A percentile compares a stretch with the other conserved stretches of the same genome.
Conservation (phyloP, 2,329 filamentous ascomycete species). For the Metarhizium humberi region DNA sequence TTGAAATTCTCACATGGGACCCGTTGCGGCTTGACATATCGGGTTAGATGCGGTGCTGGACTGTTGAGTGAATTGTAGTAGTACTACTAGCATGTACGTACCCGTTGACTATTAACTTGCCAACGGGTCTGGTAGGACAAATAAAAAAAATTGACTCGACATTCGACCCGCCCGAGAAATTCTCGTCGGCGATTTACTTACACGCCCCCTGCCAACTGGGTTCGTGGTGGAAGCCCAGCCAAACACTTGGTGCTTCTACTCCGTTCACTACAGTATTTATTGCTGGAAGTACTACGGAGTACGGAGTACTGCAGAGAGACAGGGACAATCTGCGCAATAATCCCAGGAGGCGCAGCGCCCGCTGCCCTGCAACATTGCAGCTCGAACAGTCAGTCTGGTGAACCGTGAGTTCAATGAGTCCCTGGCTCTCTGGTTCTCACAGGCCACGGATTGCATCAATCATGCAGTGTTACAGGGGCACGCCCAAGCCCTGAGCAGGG, state of each 20-base stretch:
- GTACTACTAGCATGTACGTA: too few relatives aligned
- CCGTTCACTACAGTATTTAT: too few relatives aligned
- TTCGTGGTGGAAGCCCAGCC: background rate
- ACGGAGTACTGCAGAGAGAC: background rate
- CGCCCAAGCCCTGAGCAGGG: background rate
- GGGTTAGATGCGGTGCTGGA: background rate
- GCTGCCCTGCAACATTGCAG: too few relatives aligned
- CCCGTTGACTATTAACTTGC: too few relatives aligned
- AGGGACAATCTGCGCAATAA: background rate
- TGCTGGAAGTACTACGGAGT: background rate
- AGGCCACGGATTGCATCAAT: conserved; percentile 1
- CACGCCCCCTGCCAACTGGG: too few relatives aligned
- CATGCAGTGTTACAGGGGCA: background rate
- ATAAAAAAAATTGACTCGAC: background rate
- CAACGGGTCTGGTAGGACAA: background rate
- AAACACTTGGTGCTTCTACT: too few relatives aligned
- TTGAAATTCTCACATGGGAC: background rate
- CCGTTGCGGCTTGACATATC: background rate
- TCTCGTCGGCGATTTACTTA: background rate
- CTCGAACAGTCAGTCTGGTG: too few relatives aligned
- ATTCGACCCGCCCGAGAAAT: conserved; percentile 2
- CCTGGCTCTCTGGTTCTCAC: too few relatives aligned
- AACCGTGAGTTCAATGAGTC: too few relatives aligned
- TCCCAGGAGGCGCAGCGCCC: too few relatives aligned
- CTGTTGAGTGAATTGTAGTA: background rate